These are phyloP conservation scores for Tulasnella sp. DNA, from an alignment of 768 basidiomycete species.

Conservation along the genomic window DNA sequence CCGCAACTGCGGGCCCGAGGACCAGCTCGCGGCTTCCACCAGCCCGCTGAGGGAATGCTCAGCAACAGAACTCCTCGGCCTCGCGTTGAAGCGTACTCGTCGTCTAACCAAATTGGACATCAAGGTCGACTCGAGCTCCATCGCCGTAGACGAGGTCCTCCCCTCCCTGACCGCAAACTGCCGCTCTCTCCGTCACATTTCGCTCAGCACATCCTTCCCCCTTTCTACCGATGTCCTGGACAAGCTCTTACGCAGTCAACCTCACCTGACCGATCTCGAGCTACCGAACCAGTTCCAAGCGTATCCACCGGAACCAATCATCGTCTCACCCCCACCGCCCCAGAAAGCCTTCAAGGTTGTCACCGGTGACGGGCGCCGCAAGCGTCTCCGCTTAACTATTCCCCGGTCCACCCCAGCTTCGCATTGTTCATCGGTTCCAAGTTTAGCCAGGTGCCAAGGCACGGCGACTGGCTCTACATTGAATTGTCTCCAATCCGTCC, in stretches of 20 bases:
- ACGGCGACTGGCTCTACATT: neutral
- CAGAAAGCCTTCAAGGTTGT: neutral
- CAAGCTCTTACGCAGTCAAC: slow-evolving; percentile 17
- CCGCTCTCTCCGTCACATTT: neutral
- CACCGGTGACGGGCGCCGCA: slow-evolving; percentile 7
- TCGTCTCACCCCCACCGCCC: neutral
- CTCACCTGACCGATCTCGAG: slow-evolving; percentile 12
- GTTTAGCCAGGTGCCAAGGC: slow-evolving; percentile 7
- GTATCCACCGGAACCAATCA: slow-evolving; percentile 19
- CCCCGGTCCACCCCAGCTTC: neutral
- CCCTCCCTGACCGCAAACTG: slow-evolving; percentile 6
- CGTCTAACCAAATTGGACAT: slow-evolving; percentile 10
- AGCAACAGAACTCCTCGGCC: slow-evolving; percentile 12
- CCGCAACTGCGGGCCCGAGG: neutral
- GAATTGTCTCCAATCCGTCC: neutral
- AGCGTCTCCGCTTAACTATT: slow-evolving; percentile 4
- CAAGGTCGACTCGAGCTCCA: neutral
- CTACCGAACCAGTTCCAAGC: slow-evolving; percentile 3
- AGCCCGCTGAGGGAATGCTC: neutral
- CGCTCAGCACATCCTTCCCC: neutral
- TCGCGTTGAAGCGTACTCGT: neutral
- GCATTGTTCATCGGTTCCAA: slow-evolving; percentile 14
- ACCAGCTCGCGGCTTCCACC: neutral
- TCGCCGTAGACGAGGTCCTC: slow-evolving; percentile 13
- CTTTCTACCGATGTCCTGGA: neutral